Conservation (phyloP, 805 yeast genomes). For the Saturnispora saitoi region DNA sequence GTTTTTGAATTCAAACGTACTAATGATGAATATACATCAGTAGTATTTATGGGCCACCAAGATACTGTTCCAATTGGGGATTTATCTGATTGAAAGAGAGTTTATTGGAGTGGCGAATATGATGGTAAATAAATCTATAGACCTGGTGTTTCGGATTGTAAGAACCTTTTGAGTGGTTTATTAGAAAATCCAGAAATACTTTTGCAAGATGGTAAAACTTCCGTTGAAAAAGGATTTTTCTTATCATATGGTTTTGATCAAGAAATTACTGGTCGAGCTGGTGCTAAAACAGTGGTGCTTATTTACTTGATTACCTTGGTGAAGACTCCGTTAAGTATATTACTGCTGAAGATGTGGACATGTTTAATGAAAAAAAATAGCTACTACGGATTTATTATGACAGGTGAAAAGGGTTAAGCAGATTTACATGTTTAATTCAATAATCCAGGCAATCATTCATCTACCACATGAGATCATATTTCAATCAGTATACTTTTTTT, state of each 20-base stretch:
- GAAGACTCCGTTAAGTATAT: slow-evolving; percentile 32
- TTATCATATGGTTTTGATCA: slow-evolving; percentile 74
- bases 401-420: slow-evolving; percentile 40
- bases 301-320: slow-evolving; percentile 32
- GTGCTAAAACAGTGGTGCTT: slow-evolving; percentile 41
- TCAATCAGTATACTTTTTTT: slow-evolving; percentile 44
- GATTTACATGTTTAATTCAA: slow-evolving; percentile 32
- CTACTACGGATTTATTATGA: slow-evolving; percentile 34
- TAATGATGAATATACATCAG: slow-evolving; percentile 31
- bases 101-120: slow-evolving; percentile 31
- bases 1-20: slow-evolving; percentile 36
- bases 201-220: slow-evolving; percentile 38
- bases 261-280: slow-evolving; percentile 57
- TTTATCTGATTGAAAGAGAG: slow-evolving; percentile 31
- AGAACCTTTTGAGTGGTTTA: slow-evolving; percentile 34
- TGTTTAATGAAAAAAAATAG: slow-evolving; percentile 32
- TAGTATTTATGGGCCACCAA: slow-evolving; percentile 40
- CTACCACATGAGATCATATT: slow-evolving; percentile 40
- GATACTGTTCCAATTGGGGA: slow-evolving; percentile 41
- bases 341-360: slow-evolving; percentile 34
- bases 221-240: slow-evolving; percentile 48
- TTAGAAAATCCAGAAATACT: slow-evolving; percentile 51
- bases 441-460: slow-evolving; percentile 43
- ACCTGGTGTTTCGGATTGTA: slow-evolving; percentile 34
- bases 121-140: slow-evolving; percentile 32